phyloP scores from a whole-genome alignment of 1,284 basidiomycete genomes.

The Fomitopsis betulina region DNA sequence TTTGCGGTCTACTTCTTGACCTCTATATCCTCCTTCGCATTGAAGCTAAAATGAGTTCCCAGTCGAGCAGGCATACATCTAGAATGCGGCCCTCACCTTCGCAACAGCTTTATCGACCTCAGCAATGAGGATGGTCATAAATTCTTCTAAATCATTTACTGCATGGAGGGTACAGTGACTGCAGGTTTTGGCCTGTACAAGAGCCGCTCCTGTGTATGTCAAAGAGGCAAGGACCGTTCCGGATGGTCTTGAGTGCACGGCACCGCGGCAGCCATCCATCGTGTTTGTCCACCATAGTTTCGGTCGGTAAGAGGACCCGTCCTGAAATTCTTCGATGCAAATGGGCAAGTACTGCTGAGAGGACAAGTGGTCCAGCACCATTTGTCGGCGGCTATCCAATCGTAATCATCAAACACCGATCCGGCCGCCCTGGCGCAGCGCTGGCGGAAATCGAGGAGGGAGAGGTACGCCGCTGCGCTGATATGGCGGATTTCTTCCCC shows the following conservation, averaged over 20 bases:
- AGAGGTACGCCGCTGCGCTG: not conserved
- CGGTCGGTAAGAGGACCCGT: too few species aligned
- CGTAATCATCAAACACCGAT: too few species aligned
- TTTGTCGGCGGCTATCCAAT: too few species aligned
- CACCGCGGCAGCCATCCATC: not conserved
- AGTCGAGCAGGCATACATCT: too few species aligned
- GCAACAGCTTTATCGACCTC: not conserved
- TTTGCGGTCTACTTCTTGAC: not conserved
- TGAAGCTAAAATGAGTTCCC: too few species aligned
- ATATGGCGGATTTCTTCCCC: not conserved
- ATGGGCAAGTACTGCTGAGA: too few species aligned
- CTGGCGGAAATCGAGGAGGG: not conserved
- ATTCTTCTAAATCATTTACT: not conserved
- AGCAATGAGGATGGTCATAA: not conserved
- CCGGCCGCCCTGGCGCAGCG: not conserved
- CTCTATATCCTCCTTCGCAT: not conserved
- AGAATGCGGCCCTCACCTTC: not conserved
- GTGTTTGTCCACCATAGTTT: not conserved
- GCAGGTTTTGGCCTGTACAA: not conserved
- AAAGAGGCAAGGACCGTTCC: not conserved
- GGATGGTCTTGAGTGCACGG: not conserved
- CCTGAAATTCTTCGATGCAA: too few species aligned
- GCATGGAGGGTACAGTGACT: not conserved
- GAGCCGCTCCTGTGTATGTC: not conserved
- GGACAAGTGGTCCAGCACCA: not conserved